Evolutionary conservation across 192 early-diverging fungal species (phyloP).

Genomic region (Coemansia furcata): DNA sequence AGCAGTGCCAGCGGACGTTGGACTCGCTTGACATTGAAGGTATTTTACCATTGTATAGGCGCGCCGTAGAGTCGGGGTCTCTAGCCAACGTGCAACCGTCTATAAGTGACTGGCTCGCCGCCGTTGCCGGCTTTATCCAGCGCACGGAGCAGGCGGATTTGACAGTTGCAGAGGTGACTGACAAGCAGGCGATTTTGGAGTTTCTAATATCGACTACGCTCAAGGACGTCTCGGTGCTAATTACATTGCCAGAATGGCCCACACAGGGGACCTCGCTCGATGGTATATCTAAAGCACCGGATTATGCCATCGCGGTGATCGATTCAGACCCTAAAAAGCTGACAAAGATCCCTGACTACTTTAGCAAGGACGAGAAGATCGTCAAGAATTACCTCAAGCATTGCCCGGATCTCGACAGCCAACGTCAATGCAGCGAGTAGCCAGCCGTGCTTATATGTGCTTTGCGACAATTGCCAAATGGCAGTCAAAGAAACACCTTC

Average conservation of each 20-base stretch:
- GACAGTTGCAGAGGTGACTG: neutral
- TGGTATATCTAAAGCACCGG: neutral
- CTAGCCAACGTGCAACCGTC: slow-evolving; percentile 15
- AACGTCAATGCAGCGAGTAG: neutral
- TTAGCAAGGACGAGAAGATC: slow-evolving; percentile 57
- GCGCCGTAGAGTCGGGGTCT: slow-evolving; percentile 22
- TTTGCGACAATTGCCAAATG: neutral
- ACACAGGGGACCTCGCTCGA: neutral
- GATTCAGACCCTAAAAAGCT: slow-evolving; percentile 75
- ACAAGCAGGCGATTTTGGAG: slow-evolving; percentile 59
- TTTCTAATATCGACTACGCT: slow-evolving; percentile 70
- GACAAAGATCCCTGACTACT: slow-evolving; percentile 57
- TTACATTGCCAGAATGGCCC: slow-evolving; percentile 34
- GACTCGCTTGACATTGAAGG: slow-evolving; percentile 63
- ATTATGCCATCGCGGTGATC: slow-evolving; percentile 53
- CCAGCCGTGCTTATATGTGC: neutral
- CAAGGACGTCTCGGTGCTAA: slow-evolving; percentile 75
- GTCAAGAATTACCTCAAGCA: slow-evolving; percentile 40
- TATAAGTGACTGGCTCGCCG: slow-evolving; percentile 34
- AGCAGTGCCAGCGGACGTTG: slow-evolving; percentile 51
- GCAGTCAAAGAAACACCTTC: neutral
- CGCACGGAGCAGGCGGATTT: neutral
- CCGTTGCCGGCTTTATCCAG: slow-evolving; percentile 14
- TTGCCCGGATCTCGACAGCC: neutral
- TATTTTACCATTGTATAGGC: slow-evolving; percentile 26